Base-by-base conservation (phyloP, 225 moss, liverwort and hornwort genomes). In the Takakia lepidozioides region DNA sequence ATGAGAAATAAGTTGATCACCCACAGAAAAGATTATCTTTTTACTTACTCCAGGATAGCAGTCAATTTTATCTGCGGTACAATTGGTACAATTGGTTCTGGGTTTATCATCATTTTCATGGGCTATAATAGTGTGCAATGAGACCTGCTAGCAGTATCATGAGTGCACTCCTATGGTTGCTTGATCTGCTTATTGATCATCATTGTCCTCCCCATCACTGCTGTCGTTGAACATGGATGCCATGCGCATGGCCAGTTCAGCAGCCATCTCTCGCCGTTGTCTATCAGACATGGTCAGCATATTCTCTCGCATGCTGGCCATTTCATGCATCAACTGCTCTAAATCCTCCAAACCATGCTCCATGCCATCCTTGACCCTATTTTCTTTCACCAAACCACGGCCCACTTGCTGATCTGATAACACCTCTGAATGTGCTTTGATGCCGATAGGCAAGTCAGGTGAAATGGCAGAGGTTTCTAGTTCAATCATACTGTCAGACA, bases 211-310 rank as follows among this genome's bases (percentile, higher is more conserved):
- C 21, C 56, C 78, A 40, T 73, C 72, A 48, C 81, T 82, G 18
- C 81, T 87, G 42, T 75, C 91, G n/a, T 78, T 56, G 54, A 98
- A 91, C 91, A 91, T 76, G 55, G 73, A 69, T 40, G 98, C 91
- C 91, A 98, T 98, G 46, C 85, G 87, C 83, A 87, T 67, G 19
- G 98, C 91, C 45, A 98, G 51, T 58, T 76, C 77, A 58, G 87
- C 85, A 60, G 91, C 98, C 83, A 81, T 71, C 58, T 98, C 91
- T 54, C 87, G 61, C 54, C 98, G 75, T 32, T 83, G 82, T 13
- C 69, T 69, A 66, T 98, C 98, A 55, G 98, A 72, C 78, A 98
- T 80, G 44, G 77, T 72, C 8, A 64, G 85, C 85, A 87, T 83
- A 61, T 91, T 91, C 61, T 75, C 66, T 53, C 85, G 85, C 84